Evolutionary conservation across 2,329 filamentous ascomycete species (phyloP), one percentile per base, ranked within the genome.

Genomic region (Beauveria sp.): DNA sequence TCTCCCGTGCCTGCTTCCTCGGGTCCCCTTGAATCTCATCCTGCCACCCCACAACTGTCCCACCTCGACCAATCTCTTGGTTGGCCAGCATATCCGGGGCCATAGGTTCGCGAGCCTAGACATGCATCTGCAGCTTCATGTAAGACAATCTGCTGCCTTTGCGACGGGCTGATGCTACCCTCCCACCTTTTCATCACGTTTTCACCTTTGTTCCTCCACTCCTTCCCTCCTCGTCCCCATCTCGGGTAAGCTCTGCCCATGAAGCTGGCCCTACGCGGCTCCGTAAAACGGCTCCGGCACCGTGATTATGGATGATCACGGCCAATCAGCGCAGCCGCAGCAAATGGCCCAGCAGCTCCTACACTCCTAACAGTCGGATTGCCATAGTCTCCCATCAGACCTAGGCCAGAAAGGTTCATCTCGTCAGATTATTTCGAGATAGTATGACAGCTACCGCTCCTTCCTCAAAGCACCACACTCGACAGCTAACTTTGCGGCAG

Each of bases 371-470:
- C 43, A 43, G 43, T 50, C 43, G 34, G 28, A 54, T 55, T 61
- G 41, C 12, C 43, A 55, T 55, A 43, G 50, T 50, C 43, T 55
- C 22, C 51, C 58, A 61, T 61, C 58, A 61, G 58, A 61, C 51
- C 58, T 61, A 61, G 58, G 30, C 58, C 51, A 22, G 24, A 55
- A 61, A 34, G 26, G 58, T 18, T 50, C 51, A 55, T 50, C 34
- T 48, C 43, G 58, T 61, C 58, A 61, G 43, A 61, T 61, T 50
- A 54, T 61, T 50, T 61, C 43, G 51, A 43, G 34, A 61, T 61
- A 43, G 43, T 37, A 55, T 61, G 58, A 43, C 51, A 55, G 6
- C 34, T 41, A 43, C 28, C 41, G 22, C 51, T 40, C 41, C 26
- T 18, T 40, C 41, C 26, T 18, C 41, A 14, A 60, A 40, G 51